Evolutionary conservation across 768 basidiomycete genomes (phyloP), one percentile per base, ranked within the genome.

Genomic region (Leucosporidium scottii): DNA sequence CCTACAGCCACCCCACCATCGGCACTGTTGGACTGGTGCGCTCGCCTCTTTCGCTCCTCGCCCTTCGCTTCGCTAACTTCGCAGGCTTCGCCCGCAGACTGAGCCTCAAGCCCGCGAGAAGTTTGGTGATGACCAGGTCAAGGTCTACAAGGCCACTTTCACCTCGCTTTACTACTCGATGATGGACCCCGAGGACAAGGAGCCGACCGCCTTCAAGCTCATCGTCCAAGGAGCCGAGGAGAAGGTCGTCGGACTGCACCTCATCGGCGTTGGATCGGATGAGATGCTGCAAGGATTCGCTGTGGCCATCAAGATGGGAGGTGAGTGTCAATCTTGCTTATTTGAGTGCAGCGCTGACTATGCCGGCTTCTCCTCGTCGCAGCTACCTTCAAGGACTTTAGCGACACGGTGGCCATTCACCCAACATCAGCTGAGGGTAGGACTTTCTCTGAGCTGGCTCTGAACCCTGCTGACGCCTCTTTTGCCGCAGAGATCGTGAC

Each of bases 291-390:
- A 99, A 82, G 94, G 94, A 70, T 97, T 96, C 79, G 90, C 81
- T 3, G 91, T 98, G n/a, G 96, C 96, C 18, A 82, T 99, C 74
- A 98, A 97, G 82, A 94, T 98, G 94, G 89, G 89, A 27, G 84
- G 82, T 84, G 74, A 17, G 82, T 78, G 12, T 7, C 6, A 36
- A 25, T 28, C 4, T 53, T 48, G 30, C 12, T 17, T 15, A 15
- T 18, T 64, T 50, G 25, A 17, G 47, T 8, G 28, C n/a, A 27
- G n/a, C 28, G 27, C 48, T 50, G 49, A 55, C 3, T 9, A 20
- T 50, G n/a, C 9, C 64, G 64, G 44, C 36, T 44, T 54, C 7
- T 36, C 4, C 20, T 3, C n/a, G 2, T 21, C 23, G 56, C 67
- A 80, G 90, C 91, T 7, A 84, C 83, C 28, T 92, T 93, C 80